Conservation (phyloP, 2,329 filamentous ascomycete species). For the Huntiella moniliformis region DNA sequence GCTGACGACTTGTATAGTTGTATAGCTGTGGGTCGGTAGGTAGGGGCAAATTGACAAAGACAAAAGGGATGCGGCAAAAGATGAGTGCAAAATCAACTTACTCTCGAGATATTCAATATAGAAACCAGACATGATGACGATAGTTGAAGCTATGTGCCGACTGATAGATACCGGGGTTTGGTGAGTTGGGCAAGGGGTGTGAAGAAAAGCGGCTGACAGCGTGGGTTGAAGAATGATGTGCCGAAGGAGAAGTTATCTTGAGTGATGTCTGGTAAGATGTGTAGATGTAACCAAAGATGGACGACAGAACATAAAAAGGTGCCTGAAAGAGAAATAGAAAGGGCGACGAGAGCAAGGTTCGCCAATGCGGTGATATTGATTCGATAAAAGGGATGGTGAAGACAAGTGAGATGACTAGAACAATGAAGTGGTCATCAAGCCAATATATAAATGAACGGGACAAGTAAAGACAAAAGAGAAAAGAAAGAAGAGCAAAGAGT, state of each 20-base stretch:
- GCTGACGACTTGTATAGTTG: neutral
- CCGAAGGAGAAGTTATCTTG: neutral
- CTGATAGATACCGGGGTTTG: too few relatives aligned
- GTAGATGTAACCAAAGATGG: neutral
- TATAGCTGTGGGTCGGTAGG: neutral
- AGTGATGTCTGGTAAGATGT: neutral
- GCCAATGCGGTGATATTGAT: too few relatives aligned
- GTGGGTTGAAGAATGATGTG: neutral
- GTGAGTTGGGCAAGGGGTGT: too few relatives aligned
- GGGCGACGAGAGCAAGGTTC: too few relatives aligned
- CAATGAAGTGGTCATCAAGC: too few relatives aligned
- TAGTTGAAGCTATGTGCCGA: too few relatives aligned
- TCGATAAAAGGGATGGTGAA: neutral
- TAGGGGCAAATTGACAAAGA: neutral
- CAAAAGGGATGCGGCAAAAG: constrained; percentile 12
- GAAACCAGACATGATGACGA: constrained; percentile 25
- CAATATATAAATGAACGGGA: neutral
- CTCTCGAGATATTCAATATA: constrained; percentile 58
- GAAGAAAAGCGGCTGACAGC: neutral
- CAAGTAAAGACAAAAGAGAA: neutral
- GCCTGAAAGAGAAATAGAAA: too few relatives aligned
- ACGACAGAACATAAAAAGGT: too few relatives aligned
- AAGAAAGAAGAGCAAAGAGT: neutral
- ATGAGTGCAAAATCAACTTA: constrained; percentile 26
- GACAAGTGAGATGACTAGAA: too few relatives aligned